Conservation (phyloP, 495 filamentous ascomycete genomes). For the Podospora fimiseda region DNA sequence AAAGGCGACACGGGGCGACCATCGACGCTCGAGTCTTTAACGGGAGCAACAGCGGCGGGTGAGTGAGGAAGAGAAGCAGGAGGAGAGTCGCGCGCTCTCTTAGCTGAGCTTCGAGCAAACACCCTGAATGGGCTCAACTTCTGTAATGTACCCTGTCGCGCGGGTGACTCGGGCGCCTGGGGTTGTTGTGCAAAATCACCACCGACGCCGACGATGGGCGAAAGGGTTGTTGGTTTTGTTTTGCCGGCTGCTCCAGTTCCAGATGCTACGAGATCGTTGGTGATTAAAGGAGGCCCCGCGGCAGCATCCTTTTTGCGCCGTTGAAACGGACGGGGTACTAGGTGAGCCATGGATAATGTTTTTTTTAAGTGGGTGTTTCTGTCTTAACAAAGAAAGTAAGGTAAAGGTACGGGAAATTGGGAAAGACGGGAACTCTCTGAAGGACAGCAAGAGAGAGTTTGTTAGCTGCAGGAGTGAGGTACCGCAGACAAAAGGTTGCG, state of each 20-base stretch:
- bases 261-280: slow-evolving; percentile 15
- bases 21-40: slow-evolving; percentile 14
- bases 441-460: too few species aligned
- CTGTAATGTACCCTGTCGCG: slow-evolving; percentile 15
- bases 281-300: slow-evolving; percentile 14
- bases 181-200: slow-evolving; percentile 4
- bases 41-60: slow-evolving; percentile 19
- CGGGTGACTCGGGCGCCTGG: slow-evolving; percentile 6
- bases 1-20: slow-evolving; percentile 25
- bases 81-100: slow-evolving; percentile 39
- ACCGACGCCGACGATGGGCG: slow-evolving; percentile 11
- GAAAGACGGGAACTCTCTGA: too few species aligned
- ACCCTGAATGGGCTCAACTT: slow-evolving; percentile 28
- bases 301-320: slow-evolving; percentile 23
- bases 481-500: too few species aligned
- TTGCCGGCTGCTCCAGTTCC: slow-evolving; percentile 1
- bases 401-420: not conserved
- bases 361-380: too few species aligned
- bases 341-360: slow-evolving; percentile 10
- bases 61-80: slow-evolving; percentile 25
- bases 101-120: slow-evolving; percentile 29
- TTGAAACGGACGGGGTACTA: slow-evolving; percentile 18
- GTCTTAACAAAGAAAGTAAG: too few species aligned
- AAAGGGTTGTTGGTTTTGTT: slow-evolving; percentile 16
- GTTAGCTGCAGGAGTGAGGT: too few species aligned